Evolutionary conservation across 129 eudicot species (phyloP).

Genomic region (Rutidosis leptorrhynchoides): DNA sequence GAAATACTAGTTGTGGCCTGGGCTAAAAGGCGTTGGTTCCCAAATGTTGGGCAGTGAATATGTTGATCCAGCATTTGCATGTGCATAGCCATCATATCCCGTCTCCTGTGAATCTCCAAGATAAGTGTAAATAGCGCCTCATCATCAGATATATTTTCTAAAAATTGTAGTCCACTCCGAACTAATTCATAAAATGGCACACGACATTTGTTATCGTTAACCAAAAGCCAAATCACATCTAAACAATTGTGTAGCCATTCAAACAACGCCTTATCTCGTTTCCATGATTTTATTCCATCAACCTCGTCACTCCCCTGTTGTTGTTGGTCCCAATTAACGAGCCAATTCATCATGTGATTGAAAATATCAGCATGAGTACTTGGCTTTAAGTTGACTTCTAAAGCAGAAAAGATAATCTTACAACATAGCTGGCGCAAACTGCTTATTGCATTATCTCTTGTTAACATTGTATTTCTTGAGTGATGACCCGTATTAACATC

Average conservation of each 20-base stretch:
- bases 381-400: conserved; percentile 78
- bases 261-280: conserved; percentile 68
- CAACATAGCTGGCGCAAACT: conserved; percentile 88
- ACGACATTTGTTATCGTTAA: conserved; percentile 83
- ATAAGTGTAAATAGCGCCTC: conserved; percentile 94
- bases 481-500: conserved; percentile 51
- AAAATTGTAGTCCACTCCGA: conserved; percentile 82
- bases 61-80: conserved; percentile 99
- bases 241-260: conserved; percentile 91
- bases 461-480: conserved; percentile 42
- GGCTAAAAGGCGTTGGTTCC: conserved; percentile 75
- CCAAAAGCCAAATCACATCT: conserved; percentile 92
- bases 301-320: conserved; percentile 71
- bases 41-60: conserved; percentile 95
- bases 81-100: conserved; percentile 97
- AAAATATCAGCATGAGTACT: conserved; percentile 82
- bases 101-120: conserved; percentile 85
- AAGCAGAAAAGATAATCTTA: conserved; percentile 73
- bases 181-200: conserved; percentile 91
- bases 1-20: conserved; percentile 62
- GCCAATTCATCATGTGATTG: conserved; percentile 85
- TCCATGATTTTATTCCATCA: conserved; percentile 62
- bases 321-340: conserved; percentile 88
- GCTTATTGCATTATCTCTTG: conserved; percentile 74
- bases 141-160: conserved; percentile 89